A percentile compares a stretch with the other conserved stretches of the same genome.
Conservation (phyloP, 805 yeast species). For the Wickerhamiella galacta region DNA sequence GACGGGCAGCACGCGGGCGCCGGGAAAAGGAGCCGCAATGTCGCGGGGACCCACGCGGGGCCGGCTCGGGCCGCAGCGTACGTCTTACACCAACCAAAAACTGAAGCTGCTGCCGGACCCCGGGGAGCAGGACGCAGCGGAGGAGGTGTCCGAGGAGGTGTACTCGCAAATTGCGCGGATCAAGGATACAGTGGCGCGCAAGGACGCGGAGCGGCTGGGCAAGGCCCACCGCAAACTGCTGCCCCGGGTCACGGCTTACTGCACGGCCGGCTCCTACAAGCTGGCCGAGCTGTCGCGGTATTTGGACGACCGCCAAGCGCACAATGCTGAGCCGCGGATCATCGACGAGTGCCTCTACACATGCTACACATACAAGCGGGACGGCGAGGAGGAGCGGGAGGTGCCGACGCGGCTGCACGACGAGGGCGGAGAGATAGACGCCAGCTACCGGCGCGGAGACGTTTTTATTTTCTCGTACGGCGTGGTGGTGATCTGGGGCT, state of each 20-base stretch:
- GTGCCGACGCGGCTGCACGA: constrained; percentile 44
- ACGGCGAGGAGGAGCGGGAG: constrained; percentile 13
- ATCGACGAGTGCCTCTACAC: constrained; percentile 93
- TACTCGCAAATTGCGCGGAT: constrained; percentile 74
- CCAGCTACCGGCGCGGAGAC: constrained; percentile 79
- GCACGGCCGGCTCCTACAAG: constrained; percentile 83
- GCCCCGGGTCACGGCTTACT: constrained; percentile 90
- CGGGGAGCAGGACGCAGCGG: constrained; percentile 33
- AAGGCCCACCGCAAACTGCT: constrained; percentile 67
- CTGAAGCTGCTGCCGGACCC: constrained; percentile 68
- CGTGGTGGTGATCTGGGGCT: constrained; percentile 96
- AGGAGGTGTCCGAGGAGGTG: constrained; percentile 34
- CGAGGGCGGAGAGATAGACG: constrained; percentile 89
- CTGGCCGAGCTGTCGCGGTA: constrained; percentile 79
- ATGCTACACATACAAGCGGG: constrained; percentile 42
- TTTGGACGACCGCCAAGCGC: constrained; percentile 46
- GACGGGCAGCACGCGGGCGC: background rate
- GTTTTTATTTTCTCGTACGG: constrained; percentile 89
- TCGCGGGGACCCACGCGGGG: background rate
- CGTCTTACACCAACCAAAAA: constrained; percentile 78
- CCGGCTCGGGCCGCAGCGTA: constrained; percentile 35
- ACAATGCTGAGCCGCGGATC: constrained; percentile 57
- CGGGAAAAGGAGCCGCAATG: no score
- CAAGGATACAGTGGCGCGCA: constrained; percentile 74
- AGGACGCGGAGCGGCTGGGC: constrained; percentile 85